These are phyloP conservation scores for Fusarium subtropicale DNA, from an alignment of 2,329 filamentous ascomycete species.

Conservation along the genomic window DNA sequence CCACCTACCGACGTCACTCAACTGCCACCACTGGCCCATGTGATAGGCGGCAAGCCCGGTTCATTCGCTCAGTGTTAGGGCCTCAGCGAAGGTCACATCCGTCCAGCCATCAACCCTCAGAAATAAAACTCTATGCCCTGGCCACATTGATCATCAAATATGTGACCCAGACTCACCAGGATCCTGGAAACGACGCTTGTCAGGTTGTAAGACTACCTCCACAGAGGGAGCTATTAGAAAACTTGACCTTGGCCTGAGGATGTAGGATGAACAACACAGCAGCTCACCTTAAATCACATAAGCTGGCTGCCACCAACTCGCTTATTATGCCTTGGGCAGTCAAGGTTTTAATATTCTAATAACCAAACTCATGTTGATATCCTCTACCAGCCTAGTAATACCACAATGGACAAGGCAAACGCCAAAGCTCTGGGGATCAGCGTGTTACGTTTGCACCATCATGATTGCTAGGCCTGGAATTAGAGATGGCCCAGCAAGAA, in stretches of 20 bases:
- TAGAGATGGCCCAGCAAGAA: constrained; percentile 12
- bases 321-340: not conserved
- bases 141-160: not conserved
- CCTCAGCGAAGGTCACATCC: constrained; percentile 9
- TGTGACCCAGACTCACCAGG: not conserved
- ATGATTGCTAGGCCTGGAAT: not conserved
- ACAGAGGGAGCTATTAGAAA: not conserved
- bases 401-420: not conserved
- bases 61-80: constrained; percentile 17
- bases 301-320: not conserved
- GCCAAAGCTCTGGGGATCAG: too few relatives aligned
- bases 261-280: not conserved
- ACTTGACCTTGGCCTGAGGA: not conserved
- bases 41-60: constrained; percentile 41
- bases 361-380: not conserved
- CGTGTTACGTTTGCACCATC: not conserved
- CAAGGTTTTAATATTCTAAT: not conserved
- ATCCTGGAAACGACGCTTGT: not conserved
- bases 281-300: not conserved
- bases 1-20: constrained; percentile 37
- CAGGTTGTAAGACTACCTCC: not conserved
- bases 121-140: not conserved
- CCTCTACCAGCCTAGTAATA: not conserved
- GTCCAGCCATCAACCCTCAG: not conserved
- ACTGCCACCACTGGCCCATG: constrained; percentile 28